Base-by-base conservation (phyloP, 164 flowering plant species). In the Piper longum region DNA sequence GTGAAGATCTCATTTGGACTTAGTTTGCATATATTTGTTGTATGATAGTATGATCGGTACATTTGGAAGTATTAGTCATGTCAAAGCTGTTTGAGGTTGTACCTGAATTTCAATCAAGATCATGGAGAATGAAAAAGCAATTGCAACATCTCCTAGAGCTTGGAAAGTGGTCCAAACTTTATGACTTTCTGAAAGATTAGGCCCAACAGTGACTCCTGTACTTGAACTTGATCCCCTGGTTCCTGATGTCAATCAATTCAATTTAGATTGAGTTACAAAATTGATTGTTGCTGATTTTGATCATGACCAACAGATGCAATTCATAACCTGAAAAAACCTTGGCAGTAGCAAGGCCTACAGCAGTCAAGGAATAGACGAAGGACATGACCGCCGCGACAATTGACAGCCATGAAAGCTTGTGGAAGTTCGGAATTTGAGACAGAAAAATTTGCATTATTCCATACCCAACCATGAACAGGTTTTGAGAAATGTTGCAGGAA, bases 141-240 rank as follows among this genome's bases (percentile, higher is more conserved):
- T 85, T 56, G 97, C 95, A 66, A 88, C 82, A 63, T 91, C 96
- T 57, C 88, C 93, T 43, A 88, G 69, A 42, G 93, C 93, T 74
- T 82, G 82, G 44, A 78, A 83, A 48, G 68, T 69, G 54, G 67
- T 69, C 82, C 81, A 84, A 65, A 81, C 44, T 67, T 87, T 87
- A 7, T 81, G 62, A 40, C 74, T 74, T 26, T 40, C 55, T 2
- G 65, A 54, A 41, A 71, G 84, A 66, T 89, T 93, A 11, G 79
- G 79, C 4, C 96, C 97, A 5, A 88, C 80, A 18, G 65, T 66
- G 52, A 73, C 73, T 4, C 97, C 98, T 0, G 95, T 84, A 36
- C 88, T 62, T n/a, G 70, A 67, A 56, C 91, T 92, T 73, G 71
- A 70, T 16, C 43, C 51, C 13, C 82, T 69, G 69, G 73, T 79